Base-by-base conservation (phyloP, 108 stramenopile species). In the Skeletonema marinoi region DNA sequence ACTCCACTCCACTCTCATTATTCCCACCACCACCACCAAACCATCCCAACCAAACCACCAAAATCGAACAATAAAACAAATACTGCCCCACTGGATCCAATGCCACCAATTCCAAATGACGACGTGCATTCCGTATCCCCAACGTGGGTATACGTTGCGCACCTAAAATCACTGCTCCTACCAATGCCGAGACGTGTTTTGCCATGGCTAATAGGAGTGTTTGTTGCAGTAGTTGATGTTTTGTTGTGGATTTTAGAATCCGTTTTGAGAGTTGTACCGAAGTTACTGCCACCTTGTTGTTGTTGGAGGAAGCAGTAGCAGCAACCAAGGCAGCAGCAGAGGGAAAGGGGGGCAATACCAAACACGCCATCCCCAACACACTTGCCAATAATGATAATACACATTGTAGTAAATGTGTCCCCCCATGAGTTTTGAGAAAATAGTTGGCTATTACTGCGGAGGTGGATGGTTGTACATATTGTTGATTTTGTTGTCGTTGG, bases 81-180 rank as follows among this genome's bases (percentile, higher is more conserved):
- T 95, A 95, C 41, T 92, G 92, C 21, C 89, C 88, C 11, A 95
- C 82, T 13, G 94, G 94, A 81, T 95, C 94, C 3, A 46, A 60
- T 3, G 83, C 90, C 33, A 95, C 65, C 8, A 65, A 10, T 71
- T 93, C 87, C 78, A 95, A 80, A 74, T 87, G 81, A 48, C 39
- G 19, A 25, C 92, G 83, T 42, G 89, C 78, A 60, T 88, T 60
- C n/a, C 80, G 65, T 50, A 91, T 48, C 3, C 92, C 92, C 35
- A 89, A 71, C 29, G 89, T 66, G 2, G 92, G 92, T 46, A 92
- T 92, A 13, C 85, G 83, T 21, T 68, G 69, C 50, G 90, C 94
- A 9, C 88, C 83, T 16, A 92, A 36, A 9, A 88, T 66, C n/a
- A 87, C 70, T 14, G 89, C 94, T 1, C 79, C 84, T 44, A 92